Evolutionary conservation across 2,329 filamentous ascomycete genomes (phyloP).

Genomic region (Colletotrichum zoysiae): DNA sequence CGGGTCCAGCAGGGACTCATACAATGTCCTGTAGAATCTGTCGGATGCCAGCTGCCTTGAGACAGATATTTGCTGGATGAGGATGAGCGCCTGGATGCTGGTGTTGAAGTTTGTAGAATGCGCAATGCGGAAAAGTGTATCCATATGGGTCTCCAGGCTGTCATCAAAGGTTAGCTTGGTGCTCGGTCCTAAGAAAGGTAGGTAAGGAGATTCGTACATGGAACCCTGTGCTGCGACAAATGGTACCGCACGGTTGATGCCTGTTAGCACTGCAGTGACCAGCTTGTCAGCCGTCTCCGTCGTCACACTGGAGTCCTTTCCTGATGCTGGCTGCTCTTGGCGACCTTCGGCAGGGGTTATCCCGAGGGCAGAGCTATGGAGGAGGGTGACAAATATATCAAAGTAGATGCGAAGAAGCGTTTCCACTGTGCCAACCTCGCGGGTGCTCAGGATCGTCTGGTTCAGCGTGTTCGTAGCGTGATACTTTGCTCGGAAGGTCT

Average conservation of each 20-base stretch:
- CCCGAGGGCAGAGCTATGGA: conserved; percentile 65
- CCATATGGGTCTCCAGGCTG: conserved; percentile 87
- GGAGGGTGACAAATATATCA: conserved; percentile 82
- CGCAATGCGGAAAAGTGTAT: conserved; percentile 94
- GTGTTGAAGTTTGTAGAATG: conserved; percentile 99
- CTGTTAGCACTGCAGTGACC: conserved; percentile 89
- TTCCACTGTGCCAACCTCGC: conserved; percentile 84
- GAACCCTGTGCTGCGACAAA: conserved; percentile 87
- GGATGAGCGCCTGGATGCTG: conserved; percentile 91
- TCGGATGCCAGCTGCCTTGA: conserved; percentile 86
- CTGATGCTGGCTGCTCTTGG: conserved; percentile 7
- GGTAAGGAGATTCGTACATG: conserved; percentile 64
- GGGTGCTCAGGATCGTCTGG: conserved; percentile 90
- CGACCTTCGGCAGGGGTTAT: conserved; percentile 16
- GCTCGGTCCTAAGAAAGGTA: conserved; percentile 11
- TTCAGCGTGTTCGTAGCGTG: conserved; percentile 97
- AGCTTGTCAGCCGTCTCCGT: conserved; percentile 90
- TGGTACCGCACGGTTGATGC: conserved; percentile 95
- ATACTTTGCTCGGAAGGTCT: conserved; percentile 90
- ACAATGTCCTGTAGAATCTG: conserved; percentile 93
- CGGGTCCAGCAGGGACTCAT: conserved; percentile 93
- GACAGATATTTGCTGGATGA: conserved; percentile 92
- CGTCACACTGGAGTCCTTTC: conserved; percentile 43
- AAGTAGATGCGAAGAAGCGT: conserved; percentile 93
- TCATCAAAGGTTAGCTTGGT: conserved; percentile 6